Conservation (phyloP, 768 basidiomycete species). For the Mycena floridula region DNA sequence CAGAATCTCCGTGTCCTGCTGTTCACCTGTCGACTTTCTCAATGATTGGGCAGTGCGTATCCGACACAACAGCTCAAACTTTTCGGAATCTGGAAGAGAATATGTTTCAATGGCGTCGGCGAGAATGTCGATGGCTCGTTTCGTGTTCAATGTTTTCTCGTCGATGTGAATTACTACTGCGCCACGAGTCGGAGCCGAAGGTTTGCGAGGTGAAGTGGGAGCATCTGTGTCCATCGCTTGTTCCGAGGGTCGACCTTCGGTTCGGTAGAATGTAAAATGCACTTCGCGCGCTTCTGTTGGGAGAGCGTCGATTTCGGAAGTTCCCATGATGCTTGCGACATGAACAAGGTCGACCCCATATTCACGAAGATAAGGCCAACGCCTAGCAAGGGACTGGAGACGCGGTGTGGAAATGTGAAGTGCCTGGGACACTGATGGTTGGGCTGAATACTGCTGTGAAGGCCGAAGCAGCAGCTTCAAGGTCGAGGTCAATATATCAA, state of each 20-base stretch:
- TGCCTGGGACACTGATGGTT: conserved; percentile 76
- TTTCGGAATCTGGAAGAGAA: conserved; percentile 72
- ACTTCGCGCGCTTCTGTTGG: conserved; percentile 75
- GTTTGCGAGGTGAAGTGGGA: conserved; percentile 44
- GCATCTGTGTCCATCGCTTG: conserved; percentile 40
- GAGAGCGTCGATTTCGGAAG: conserved; percentile 49
- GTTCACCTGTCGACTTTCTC: conserved; percentile 39
- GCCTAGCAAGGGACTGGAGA: conserved; percentile 75
- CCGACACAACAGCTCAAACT: conserved; percentile 83
- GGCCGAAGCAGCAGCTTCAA: conserved; percentile 87
- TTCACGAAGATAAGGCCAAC: conserved; percentile 81
- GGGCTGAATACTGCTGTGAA: conserved; percentile 89
- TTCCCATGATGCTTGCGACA: conserved; percentile 52
- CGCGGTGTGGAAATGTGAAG: conserved; percentile 79
- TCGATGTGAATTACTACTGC: conserved; percentile 59
- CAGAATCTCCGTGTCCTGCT: neutral
- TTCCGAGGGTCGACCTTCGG: conserved; percentile 32
- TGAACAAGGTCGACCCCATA: conserved; percentile 72
- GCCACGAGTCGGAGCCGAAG: conserved; percentile 28
- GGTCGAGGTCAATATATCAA: conserved; percentile 80
- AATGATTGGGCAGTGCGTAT: conserved; percentile 77
- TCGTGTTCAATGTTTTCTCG: conserved; percentile 51
- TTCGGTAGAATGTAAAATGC: conserved; percentile 75
- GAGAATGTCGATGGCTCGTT: conserved; percentile 70
- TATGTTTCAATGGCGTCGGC: conserved; percentile 65